A percentile compares a stretch with the other conserved stretches of the same genome.
These are phyloP conservation scores for Leccinum broughii DNA, from an alignment of 768 basidiomycete species.

Conservation along the genomic window DNA sequence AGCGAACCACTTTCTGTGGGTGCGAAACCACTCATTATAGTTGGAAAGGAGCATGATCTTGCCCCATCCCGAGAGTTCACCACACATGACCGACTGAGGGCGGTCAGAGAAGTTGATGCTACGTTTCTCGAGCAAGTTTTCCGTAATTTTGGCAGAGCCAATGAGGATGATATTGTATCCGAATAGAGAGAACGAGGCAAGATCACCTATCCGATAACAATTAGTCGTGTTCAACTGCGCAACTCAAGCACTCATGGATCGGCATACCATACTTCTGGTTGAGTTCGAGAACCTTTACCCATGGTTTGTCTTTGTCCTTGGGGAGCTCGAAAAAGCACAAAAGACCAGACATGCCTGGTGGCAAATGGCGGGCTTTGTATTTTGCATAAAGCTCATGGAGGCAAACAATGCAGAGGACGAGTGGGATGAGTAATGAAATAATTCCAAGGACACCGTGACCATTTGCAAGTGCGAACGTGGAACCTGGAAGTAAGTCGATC, in stretches of 20 bases:
- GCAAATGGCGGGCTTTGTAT: slow-evolving; percentile 5
- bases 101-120: slow-evolving; percentile 15
- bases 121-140: slow-evolving; percentile 48
- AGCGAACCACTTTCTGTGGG: too few species aligned
- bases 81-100: too few species aligned
- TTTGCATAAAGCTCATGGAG: slow-evolving; percentile 3
- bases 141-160: slow-evolving; percentile 41
- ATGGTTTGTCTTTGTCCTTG: not conserved
- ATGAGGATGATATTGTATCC: slow-evolving; percentile 42
- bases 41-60: too few species aligned
- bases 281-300: slow-evolving; percentile 12
- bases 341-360: slow-evolving; percentile 19
- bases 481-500: not conserved
- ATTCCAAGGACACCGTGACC: not conserved
- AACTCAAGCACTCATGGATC: not conserved
- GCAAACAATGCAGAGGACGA: not conserved
- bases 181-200: slow-evolving; percentile 13
- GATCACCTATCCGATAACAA: slow-evolving; percentile 11
- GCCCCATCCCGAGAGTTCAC: too few species aligned
- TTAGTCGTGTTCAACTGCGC: not conserved
- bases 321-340: slow-evolving; percentile 12
- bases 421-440: not conserved
- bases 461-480: not conserved
- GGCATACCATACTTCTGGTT: slow-evolving; percentile 11
- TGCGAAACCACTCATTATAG: too few species aligned